These are phyloP conservation scores for Chiua virens DNA, from an alignment of 768 basidiomycete species.

Conservation along the genomic window DNA sequence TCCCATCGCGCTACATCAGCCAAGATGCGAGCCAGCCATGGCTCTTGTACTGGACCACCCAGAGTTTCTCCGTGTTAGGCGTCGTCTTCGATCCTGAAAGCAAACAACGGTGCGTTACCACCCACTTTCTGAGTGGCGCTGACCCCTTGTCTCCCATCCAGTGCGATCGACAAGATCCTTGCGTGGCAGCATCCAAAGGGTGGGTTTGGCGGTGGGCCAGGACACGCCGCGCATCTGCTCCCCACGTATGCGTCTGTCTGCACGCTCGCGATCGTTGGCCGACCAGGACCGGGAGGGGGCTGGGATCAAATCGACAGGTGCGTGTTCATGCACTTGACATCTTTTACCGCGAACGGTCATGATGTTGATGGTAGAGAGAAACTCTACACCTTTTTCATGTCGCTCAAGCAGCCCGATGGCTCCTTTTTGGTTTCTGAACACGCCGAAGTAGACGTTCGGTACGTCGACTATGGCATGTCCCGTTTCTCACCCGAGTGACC, in stretches of 20 bases:
- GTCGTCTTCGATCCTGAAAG: constrained; percentile 75
- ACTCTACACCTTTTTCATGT: constrained; percentile 88
- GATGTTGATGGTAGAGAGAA: constrained; percentile 41
- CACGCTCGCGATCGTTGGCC: constrained; percentile 78
- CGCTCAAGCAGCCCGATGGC: constrained; percentile 89
- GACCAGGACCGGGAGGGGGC: constrained; percentile 68
- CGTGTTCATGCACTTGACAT: constrained; percentile 33
- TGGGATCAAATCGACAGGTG: constrained; percentile 89
- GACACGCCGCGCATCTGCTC: constrained; percentile 84
- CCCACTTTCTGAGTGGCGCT: not conserved
- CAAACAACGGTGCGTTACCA: constrained; percentile 60
- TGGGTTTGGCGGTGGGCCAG: constrained; percentile 90
- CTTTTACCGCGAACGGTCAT: too few species aligned
- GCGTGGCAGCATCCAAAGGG: constrained; percentile 83
- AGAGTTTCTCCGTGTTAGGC: constrained; percentile 78
- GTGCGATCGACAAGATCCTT: constrained; percentile 79
- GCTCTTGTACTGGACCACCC: constrained; percentile 92
- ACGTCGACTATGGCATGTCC: constrained; percentile 10
- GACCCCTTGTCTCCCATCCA: constrained; percentile 24
- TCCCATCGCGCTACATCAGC: constrained; percentile 74
- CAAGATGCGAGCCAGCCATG: constrained; percentile 96
- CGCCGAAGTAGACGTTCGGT: constrained; percentile 95
- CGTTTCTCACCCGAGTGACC: not conserved
- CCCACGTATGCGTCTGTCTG: constrained; percentile 90
- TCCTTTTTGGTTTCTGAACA: constrained; percentile 87